Evolutionary conservation across 1,139 yeast genomes (phyloP), one percentile per base, ranked within the genome.

Genomic region (Spencermartinsiella ligniputridi): DNA sequence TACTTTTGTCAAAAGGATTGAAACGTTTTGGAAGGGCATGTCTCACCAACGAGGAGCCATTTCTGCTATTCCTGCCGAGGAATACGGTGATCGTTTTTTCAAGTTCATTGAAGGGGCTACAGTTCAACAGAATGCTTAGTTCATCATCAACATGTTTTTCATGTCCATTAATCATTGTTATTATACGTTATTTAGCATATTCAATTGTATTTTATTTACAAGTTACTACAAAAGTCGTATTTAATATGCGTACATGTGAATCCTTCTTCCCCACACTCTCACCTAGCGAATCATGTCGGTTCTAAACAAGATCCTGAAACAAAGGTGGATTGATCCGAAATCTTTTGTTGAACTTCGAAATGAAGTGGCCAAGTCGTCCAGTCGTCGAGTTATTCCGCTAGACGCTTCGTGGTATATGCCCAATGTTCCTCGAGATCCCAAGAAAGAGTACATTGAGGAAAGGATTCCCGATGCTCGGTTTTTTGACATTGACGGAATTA

Each of bases 321-420:
- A 42, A 27, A 21, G 39, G 16, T 41, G 45, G 34, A 33, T 50
- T 21, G 37, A 39, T 17, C 40, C 46, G 3, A 43, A 42, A 27
- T 42, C 41, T 41, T 38, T 45, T n/a, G 40, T 36, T 8, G 33
- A 33, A 5, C 35, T 34, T 19, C 22, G 12, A 8, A 5, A 25
- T 16, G 8, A 25, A n/a, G n/a, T 41, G 12, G 33, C 39, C 9
- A 35, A 20, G 6, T 20, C 20, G 15, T 3, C 17, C 12, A 16
- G 11, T 24, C 33, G 12, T 11, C 32, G 40, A 15, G 42, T 83
- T 11, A 66, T 85, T 9, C 84, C 95, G 0, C 69, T 92, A 20
- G 98, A 92, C 62, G 81, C 95, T 3, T 82, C 97, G 0, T 92
- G 97, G 97, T 88, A 79, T 63, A 74, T 90, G 79, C 96, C 97